Base-by-base conservation (phyloP, 345 rosid genomes). In the Lepidium sativum region DNA sequence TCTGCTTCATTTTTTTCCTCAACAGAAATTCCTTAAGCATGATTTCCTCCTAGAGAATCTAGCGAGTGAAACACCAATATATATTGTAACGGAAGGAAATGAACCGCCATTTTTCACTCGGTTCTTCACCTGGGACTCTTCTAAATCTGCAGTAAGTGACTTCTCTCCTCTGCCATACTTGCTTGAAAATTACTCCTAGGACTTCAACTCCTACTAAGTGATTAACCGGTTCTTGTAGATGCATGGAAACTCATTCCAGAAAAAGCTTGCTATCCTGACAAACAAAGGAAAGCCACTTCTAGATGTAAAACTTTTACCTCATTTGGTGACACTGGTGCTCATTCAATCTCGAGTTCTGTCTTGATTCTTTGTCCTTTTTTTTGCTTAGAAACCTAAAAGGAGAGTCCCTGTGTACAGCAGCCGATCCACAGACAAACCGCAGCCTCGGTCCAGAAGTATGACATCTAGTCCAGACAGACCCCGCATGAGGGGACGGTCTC, bases 401-500 rank as follows among this genome's bases (percentile, higher is more conserved):
- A 91, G 98, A 83, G 72, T 81, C 27, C 79, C 91, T 17, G 91
- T 42, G 32, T 80, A 88, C 68, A 85, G 91, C 59, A 96, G 99
- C 82, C 78, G 99, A 72, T 95, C 99, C 39, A 69, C 81, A 21
- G 88, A 91, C 41, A 91, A 95, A 75, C 71, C 89, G 29, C 96
- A 91, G 74, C 68, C 79, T 5, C 96, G 99, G 64, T 91, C 99
- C 8, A 86, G 99, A 80, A 95, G 99, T 75, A 74, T 91, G 89
- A 88, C 99, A 40, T 95, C 82, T 80, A 95, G 92, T 75, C 87
- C 98, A 27, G 99, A 95, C 34, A 82, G 99, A 74, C 91, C 87
- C 70, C 97, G 98, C 10, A 96, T 88, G 66, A 83, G 99, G 73
- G 99, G 99, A 52, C 85, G 99, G 78, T 95, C 99, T 64, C 99